Conservation (phyloP, 1,284 basidiomycete genomes). For the Inonotus obliquus region DNA sequence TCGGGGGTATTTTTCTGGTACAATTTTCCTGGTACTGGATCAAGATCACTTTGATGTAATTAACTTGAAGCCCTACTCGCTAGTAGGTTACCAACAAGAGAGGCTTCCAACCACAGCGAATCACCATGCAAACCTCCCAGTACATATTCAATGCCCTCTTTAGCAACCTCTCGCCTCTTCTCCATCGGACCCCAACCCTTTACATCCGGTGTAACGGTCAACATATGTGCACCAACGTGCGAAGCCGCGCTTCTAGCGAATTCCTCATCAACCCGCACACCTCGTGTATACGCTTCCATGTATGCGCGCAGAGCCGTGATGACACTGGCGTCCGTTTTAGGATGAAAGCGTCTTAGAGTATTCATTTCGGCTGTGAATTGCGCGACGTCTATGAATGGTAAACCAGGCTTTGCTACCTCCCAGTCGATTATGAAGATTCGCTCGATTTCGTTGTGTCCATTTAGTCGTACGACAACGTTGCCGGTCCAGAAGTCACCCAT, state of each 20-base stretch:
- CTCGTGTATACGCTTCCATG: constrained; percentile 36
- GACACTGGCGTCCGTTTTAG: constrained; percentile 29
- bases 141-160: constrained; percentile 41
- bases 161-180: constrained; percentile 41
- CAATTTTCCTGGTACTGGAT: background rate
- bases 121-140: constrained; percentile 33
- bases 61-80: background rate
- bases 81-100: constrained; percentile 13
- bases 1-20: background rate
- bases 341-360: constrained; percentile 41
- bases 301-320: constrained; percentile 36
- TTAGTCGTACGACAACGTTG: constrained; percentile 43
- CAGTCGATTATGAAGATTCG: constrained; percentile 53
- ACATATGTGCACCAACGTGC: constrained; percentile 48
- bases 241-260: constrained; percentile 31
- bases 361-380: constrained; percentile 57
- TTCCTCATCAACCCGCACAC: constrained; percentile 18
- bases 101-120: constrained; percentile 27
- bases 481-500: constrained; percentile 70
- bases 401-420: constrained; percentile 50
- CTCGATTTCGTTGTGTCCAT: constrained; percentile 13
- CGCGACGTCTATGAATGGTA: constrained; percentile 49
- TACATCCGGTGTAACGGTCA: constrained; percentile 39
- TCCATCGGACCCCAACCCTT: constrained; percentile 40
- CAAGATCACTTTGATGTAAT: background rate